Percentiles rank a stretch among this genome's conserved stretches.
phyloP scores from a whole-genome alignment of 495 filamentous ascomycete genomes.

The Delitschia confertaspora region DNA sequence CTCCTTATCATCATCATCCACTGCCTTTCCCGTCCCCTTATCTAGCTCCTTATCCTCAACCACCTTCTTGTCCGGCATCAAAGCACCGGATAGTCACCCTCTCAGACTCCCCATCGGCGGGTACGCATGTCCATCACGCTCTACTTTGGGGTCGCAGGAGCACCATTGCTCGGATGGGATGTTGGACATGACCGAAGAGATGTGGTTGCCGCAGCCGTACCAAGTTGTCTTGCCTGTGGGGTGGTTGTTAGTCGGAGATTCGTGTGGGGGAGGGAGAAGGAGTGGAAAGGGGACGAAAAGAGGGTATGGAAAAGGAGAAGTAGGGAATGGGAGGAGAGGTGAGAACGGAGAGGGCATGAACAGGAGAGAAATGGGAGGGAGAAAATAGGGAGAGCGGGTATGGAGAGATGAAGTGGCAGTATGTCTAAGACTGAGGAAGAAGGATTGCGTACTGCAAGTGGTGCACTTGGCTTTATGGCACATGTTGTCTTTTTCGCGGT shows the following conservation, averaged over 20 bases:
- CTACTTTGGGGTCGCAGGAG: conserved; percentile 40
- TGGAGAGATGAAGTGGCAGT: background rate
- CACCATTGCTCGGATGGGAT: conserved; percentile 40
- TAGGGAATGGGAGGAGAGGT: too few species aligned
- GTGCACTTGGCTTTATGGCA: conserved; percentile 34
- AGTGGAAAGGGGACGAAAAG: conserved; percentile 1
- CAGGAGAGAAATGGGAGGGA: background rate
- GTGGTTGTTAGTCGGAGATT: conserved; percentile 1
- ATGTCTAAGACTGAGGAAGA: background rate
- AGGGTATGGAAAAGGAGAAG: background rate
- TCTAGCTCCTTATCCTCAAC: background rate
- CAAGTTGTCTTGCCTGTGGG: conserved; percentile 32
- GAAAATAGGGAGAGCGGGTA: background rate
- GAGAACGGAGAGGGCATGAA: background rate
- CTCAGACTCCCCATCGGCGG: conserved; percentile 26
- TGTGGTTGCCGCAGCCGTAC: conserved; percentile 36
- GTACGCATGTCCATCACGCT: conserved; percentile 33
- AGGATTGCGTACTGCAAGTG: conserved; percentile 34
- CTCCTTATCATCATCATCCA: background rate
- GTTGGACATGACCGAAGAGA: conserved; percentile 36
- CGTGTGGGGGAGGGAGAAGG: background rate
- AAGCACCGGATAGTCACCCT: conserved; percentile 19
- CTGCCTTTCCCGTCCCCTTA: background rate
- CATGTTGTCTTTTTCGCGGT: conserved; percentile 25
- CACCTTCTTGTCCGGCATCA: background rate